phyloP scores from a whole-genome alignment of 306 rosid genomes.

The Ormosia emarginata region DNA sequence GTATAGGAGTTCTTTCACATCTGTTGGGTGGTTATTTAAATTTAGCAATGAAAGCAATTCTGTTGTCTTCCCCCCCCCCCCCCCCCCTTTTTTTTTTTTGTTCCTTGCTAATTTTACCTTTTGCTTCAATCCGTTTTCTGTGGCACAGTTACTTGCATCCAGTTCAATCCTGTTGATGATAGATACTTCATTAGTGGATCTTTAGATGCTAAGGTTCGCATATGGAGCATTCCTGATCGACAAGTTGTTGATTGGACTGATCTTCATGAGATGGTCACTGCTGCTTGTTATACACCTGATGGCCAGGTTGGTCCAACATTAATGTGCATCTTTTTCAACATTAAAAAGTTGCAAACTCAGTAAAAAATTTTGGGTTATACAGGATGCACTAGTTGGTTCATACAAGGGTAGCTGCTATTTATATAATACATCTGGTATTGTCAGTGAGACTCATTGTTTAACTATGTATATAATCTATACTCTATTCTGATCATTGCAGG shows the following conservation, averaged over 20 bases:
- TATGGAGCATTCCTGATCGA: conserved; percentile 88
- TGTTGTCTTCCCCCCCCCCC: not conserved
- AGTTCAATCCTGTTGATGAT: conserved; percentile 92
- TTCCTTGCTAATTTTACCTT: conserved; percentile 32
- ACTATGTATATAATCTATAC: not conserved
- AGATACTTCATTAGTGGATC: conserved; percentile 93
- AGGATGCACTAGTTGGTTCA: conserved; percentile 87
- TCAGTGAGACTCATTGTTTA: not conserved
- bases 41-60: conserved; percentile 6
- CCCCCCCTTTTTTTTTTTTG: not conserved
- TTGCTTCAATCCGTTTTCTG: conserved; percentile 36
- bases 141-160: conserved; percentile 92
- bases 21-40: not conserved
- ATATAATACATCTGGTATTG: conserved; percentile 70
- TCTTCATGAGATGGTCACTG: conserved; percentile 87
- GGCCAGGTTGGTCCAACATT: conserved; percentile 67
- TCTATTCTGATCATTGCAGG: not conserved
- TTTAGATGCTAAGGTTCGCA: conserved; percentile 85
- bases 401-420: conserved; percentile 81
- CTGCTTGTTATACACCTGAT: conserved; percentile 90
- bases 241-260: conserved; percentile 91
- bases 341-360: not conserved
- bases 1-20: not conserved
- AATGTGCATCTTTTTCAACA: not conserved
- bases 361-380: conserved; percentile 35